phyloP scores from a whole-genome alignment of 2,329 filamentous ascomycete genomes.

The Aureobasidium pullulans region DNA sequence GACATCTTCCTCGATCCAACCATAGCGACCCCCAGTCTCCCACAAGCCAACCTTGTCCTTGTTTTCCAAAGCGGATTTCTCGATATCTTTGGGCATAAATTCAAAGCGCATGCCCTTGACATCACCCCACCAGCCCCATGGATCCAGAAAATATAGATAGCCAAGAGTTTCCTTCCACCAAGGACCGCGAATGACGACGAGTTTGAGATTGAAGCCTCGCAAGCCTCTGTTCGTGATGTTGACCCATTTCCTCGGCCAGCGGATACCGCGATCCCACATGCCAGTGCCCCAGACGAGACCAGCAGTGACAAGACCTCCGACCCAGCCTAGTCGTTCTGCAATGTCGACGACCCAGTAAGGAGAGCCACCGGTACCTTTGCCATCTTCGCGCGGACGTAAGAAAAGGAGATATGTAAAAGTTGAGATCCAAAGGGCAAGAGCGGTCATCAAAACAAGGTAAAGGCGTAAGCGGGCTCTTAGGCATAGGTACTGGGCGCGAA shows the following conservation, averaged over 20 bases:
- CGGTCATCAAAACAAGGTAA: constrained; percentile 82
- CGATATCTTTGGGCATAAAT: constrained; percentile 33
- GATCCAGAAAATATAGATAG: constrained; percentile 27
- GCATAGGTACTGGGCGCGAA: constrained; percentile 87
- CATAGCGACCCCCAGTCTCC: constrained; percentile 38
- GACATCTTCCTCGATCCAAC: constrained; percentile 75
- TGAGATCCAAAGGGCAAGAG: constrained; percentile 71
- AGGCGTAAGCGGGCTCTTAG: constrained; percentile 81
- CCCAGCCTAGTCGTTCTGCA: constrained; percentile 81
- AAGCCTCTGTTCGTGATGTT: constrained; percentile 82
- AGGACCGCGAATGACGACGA: constrained; percentile 76
- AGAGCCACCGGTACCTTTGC: constrained; percentile 79
- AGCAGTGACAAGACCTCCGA: constrained; percentile 81
- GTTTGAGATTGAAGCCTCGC: constrained; percentile 89
- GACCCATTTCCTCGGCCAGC: constrained; percentile 91
- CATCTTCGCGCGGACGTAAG: constrained; percentile 92
- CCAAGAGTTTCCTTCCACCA: constrained; percentile 74
- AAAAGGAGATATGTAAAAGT: constrained; percentile 88
- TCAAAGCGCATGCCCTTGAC: constrained; percentile 28
- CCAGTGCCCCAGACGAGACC: constrained; percentile 89
- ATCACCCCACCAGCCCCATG: constrained; percentile 25
- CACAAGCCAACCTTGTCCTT: constrained; percentile 32
- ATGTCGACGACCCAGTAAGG: constrained; percentile 96
- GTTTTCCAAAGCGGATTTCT: constrained; percentile 43
- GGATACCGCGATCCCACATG: constrained; percentile 90